Evolutionary conservation across 2,329 filamentous ascomycete species (phyloP).

Genomic region (Penicillium occitanis): DNA sequence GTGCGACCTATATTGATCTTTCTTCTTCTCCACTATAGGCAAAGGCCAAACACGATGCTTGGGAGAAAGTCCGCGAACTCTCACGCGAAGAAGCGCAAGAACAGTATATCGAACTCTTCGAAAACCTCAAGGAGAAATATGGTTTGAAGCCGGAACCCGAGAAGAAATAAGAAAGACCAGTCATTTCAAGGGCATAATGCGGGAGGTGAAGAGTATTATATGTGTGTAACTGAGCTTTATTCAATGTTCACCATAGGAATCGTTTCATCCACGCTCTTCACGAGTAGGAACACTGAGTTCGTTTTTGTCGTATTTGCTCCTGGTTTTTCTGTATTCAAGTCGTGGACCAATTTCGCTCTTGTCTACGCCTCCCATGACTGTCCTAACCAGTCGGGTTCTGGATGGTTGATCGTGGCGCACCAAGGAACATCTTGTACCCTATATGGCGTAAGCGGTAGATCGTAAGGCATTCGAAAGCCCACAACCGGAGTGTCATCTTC

Average conservation of each 20-base stretch:
- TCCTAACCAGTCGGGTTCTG: conserved; percentile 62
- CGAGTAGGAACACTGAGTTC: background rate
- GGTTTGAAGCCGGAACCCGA: conserved; percentile 39
- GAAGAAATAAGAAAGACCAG: background rate
- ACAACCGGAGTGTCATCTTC: too few species aligned
- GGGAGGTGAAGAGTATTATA: too few species aligned
- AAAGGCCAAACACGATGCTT: conserved; percentile 78
- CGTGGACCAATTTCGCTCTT: too few species aligned
- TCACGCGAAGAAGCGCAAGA: conserved; percentile 68
- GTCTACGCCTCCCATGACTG: conserved; percentile 36
- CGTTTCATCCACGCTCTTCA: background rate
- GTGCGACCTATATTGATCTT: too few species aligned
- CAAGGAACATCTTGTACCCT: conserved; percentile 66
- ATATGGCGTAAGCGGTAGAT: conserved; percentile 70
- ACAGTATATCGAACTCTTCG: conserved; percentile 71
- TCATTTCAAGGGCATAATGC: background rate
- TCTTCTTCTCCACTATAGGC: conserved; percentile 50
- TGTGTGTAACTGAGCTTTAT: too few species aligned
- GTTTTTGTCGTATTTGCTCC: background rate
- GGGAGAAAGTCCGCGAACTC: conserved; percentile 61
- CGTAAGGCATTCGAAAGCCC: conserved; percentile 79
- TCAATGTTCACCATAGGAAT: background rate
- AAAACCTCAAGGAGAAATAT: conserved; percentile 68
- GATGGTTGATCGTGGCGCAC: conserved; percentile 65
- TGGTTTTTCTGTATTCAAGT: background rate